Evolutionary conservation across 768 basidiomycete genomes (phyloP), one percentile per base, ranked within the genome.

Genomic region (Russula earlei): DNA sequence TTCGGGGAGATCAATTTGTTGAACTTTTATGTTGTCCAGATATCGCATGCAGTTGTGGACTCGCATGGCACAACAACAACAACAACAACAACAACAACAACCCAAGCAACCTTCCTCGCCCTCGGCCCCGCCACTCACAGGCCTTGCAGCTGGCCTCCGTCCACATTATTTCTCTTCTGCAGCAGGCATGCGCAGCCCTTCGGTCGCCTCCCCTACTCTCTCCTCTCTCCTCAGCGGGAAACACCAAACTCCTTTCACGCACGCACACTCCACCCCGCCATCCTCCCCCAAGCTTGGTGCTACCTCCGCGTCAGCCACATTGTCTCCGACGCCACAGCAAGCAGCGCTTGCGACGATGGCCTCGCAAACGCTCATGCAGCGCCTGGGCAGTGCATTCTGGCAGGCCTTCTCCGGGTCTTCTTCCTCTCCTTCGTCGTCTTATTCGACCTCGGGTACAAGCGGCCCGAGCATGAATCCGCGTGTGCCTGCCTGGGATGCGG

Each of bases 41-140:
- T 85, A 85, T 67, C 80, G 92, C 40, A 92, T 92, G 87, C 92
- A 95, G 59, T 75, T 96, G 0, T 95, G 92, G 93, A 81, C 84
- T 33, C 81, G 86, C 71, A 88, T 95, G 82, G 91, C 91, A 0
- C 77, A 82, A 36, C 91, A 92, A 17, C 52, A 54, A 31, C 58
- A 59, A 0, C 77, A 82, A 31, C 90, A 91, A 56, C 33, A 22
- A 36, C 27, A 17, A 36, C 68, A 75, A n/a, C 70, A 70, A 27
- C 68, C 71, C 44, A 68, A 70, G 44, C 66, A 67, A 20, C 48
- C 59, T 46, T 43, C 56, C 7, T 45, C 59, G 1, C 58, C 61
- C 15, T 57, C 52, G 5, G 9, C 53, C 46, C 64, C 65, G 5
- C 43, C 62, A 11, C 66, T 68, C 37, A 65, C 60, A 49, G 49